Evolutionary conservation across 176 grass and related monocot genomes (phyloP).

Genomic region (Triticum turgidum): DNA sequence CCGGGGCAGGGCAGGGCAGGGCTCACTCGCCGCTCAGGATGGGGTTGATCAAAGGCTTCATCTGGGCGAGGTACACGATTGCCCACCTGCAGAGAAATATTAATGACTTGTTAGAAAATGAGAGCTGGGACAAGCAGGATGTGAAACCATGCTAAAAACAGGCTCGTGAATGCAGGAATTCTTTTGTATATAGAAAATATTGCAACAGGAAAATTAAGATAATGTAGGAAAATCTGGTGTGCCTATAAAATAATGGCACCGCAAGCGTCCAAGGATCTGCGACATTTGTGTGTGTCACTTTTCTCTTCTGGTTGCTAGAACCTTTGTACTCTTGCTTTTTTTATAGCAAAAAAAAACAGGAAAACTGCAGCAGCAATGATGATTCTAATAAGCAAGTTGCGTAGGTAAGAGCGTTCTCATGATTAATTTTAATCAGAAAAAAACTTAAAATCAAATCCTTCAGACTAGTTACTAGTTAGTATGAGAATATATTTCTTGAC

Average conservation of each 20-base stretch:
- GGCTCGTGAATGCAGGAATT: neutral
- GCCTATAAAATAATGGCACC: neutral
- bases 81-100: constrained; percentile 66
- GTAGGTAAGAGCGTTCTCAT: neutral
- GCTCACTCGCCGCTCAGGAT: constrained; percentile 88
- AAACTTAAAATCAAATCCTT: neutral
- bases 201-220: neutral
- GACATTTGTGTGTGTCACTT: neutral
- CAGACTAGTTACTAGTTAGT: neutral
- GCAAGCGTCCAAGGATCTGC: neutral
- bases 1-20: neutral
- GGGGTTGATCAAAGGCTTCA: constrained; percentile 96
- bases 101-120: neutral
- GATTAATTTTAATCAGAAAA: neutral
- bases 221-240: neutral
- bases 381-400: neutral
- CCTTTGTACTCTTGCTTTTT: neutral
- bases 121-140: neutral
- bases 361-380: neutral
- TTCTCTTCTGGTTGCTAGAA: neutral
- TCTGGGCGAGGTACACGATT: constrained; percentile 90
- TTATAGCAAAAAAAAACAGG: neutral
- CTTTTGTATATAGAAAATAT: neutral
- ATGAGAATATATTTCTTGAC: neutral
- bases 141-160: neutral